phyloP scores from a whole-genome alignment of 2,329 filamentous ascomycete genomes.

The Calonectria pseudoturangicola region DNA sequence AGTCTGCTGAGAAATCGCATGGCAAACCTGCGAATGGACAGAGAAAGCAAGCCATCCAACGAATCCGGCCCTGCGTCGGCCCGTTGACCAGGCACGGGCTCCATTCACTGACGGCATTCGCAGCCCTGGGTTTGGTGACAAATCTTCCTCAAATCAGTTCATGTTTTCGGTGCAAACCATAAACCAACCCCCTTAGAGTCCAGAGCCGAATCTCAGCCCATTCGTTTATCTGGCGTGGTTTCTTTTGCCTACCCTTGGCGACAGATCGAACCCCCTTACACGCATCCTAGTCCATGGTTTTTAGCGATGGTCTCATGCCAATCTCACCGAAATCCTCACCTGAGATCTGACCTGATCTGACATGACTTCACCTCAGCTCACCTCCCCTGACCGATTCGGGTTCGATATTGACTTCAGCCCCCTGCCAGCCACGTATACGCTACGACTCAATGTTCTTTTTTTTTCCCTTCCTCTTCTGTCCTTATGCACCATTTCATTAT shows the following conservation, averaged over 20 bases:
- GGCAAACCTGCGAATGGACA: conserved; percentile 14
- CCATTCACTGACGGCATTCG: conserved; percentile 53
- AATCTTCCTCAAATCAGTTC: conserved; percentile 34
- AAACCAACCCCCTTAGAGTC: background rate
- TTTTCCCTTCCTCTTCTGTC: background rate
- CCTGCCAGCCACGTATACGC: conserved; percentile 5
- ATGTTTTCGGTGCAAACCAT: conserved; percentile 31
- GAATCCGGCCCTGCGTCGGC: conserved; percentile 48
- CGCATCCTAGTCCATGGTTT: conserved; percentile 25
- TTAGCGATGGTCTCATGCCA: conserved; percentile 48
- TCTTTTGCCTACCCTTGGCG: conserved; percentile 22
- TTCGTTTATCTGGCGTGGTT: conserved; percentile 43
- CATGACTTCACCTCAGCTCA: conserved; percentile 47
- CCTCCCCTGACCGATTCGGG: conserved; percentile 47
- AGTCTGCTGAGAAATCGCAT: conserved; percentile 38
- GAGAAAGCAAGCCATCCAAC: conserved; percentile 38
- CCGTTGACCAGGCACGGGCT: conserved; percentile 50
- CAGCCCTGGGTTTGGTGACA: conserved; percentile 33
- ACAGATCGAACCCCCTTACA: conserved; percentile 23
- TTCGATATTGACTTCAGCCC: conserved; percentile 40
- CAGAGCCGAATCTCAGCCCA: conserved; percentile 28
- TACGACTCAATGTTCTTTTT: background rate
- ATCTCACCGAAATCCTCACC: conserved; percentile 55
- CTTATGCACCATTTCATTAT: background rate
- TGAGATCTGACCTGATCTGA: conserved; percentile 51